Percentiles rank a stretch among this genome's conserved stretches.
phyloP scores from a whole-genome alignment of 1,284 basidiomycete species.

The Termitomyces sp. region DNA sequence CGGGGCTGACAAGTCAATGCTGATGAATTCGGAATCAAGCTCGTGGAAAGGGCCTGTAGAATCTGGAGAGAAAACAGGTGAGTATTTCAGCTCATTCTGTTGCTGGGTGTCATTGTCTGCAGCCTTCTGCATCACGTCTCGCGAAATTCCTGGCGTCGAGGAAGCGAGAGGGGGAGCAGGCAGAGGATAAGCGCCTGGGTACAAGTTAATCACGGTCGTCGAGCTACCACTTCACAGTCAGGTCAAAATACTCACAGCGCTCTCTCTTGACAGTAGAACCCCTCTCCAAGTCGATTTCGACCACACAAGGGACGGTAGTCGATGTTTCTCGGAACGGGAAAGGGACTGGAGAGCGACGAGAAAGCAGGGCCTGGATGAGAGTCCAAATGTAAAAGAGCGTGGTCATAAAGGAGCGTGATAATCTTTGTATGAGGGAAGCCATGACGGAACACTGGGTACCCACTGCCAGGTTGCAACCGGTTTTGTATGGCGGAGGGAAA shows the following conservation, averaged over 20 bases:
- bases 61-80: background rate
- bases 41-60: background rate
- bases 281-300: conserved; percentile 15
- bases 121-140: background rate
- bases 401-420: conserved; percentile 18
- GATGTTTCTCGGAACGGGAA: conserved; percentile 15
- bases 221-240: background rate
- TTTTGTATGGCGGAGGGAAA: conserved; percentile 1
- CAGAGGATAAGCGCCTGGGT: conserved; percentile 4
- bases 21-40: background rate
- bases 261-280: conserved; percentile 1
- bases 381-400: conserved; percentile 22
- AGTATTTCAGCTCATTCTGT: conserved; percentile 1
- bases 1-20: conserved; percentile 10
- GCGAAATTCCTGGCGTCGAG: background rate
- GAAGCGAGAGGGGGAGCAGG: background rate
- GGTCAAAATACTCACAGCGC: background rate
- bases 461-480: background rate
- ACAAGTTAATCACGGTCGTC: background rate
- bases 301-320: conserved; percentile 10
- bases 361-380: conserved; percentile 16
- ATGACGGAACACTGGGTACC: conserved; percentile 8
- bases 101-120: background rate
- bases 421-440: conserved; percentile 12
- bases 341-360: conserved; percentile 9